A percentile compares a stretch with the other conserved stretches of the same genome.
Evolutionary conservation across 2,329 filamentous ascomycete genomes (phyloP).

Genomic region (Aspergillus sp.): DNA sequence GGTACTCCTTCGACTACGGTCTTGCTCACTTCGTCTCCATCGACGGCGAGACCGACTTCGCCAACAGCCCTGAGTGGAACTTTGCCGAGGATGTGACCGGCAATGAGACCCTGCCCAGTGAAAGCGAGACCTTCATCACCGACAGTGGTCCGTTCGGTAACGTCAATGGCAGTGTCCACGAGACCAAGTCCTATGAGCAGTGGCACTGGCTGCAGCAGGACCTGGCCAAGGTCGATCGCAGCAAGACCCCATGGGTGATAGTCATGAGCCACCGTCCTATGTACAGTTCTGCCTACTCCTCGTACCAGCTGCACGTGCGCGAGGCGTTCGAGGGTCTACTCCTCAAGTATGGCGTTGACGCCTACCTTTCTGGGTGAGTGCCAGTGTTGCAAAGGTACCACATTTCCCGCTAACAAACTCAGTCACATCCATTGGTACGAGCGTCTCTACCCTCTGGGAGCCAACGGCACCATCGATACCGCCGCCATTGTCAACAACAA

Average conservation of each 20-base stretch:
- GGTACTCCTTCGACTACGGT: slow-evolving; percentile 59
- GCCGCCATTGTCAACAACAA: slow-evolving; percentile 49
- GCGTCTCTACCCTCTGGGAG: slow-evolving; percentile 42
- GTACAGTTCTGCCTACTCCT: slow-evolving; percentile 49
- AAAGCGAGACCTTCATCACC: slow-evolving; percentile 49
- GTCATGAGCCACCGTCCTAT: slow-evolving; percentile 54
- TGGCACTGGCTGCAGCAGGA: slow-evolving; percentile 52
- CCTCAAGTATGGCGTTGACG: slow-evolving; percentile 50
- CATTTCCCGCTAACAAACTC: background rate
- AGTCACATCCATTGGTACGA: slow-evolving; percentile 54
- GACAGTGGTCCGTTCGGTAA: slow-evolving; percentile 54
- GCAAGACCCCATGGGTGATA: slow-evolving; percentile 53
- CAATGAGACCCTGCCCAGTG: slow-evolving; percentile 44
- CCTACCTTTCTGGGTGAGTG: slow-evolving; percentile 44
- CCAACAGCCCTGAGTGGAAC: slow-evolving; percentile 50
- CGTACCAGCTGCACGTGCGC: slow-evolving; percentile 49
- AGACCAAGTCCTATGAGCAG: slow-evolving; percentile 50
- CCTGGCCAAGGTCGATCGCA: slow-evolving; percentile 47
- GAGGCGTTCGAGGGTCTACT: slow-evolving; percentile 50
- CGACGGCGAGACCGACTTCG: slow-evolving; percentile 54
- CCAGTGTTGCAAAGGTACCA: slow-evolving; percentile 6
- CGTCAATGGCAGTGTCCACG: slow-evolving; percentile 43
- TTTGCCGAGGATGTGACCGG: slow-evolving; percentile 48
- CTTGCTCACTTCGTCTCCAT: slow-evolving; percentile 55
- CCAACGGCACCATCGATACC: slow-evolving; percentile 46